Percentiles rank a stretch among this genome's conserved stretches.
phyloP scores from a whole-genome alignment of 2,329 filamentous ascomycete genomes.

The Penicillium rolfsii region DNA sequence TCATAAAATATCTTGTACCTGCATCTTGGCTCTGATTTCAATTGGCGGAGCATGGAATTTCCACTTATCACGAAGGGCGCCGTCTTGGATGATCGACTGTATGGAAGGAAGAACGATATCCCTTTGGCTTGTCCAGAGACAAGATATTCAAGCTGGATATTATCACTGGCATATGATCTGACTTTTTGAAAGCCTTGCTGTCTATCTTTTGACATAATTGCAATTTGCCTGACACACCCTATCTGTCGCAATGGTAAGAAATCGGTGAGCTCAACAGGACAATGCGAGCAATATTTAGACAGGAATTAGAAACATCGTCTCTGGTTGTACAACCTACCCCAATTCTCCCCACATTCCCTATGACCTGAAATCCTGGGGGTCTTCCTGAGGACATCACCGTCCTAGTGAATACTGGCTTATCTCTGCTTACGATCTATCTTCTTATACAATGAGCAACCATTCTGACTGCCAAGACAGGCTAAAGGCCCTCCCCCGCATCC shows the following conservation, averaged over 20 bases:
- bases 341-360: not conserved
- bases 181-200: not conserved
- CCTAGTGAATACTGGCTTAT: conserved; percentile 17
- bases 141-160: not conserved
- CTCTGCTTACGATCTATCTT: not conserved
- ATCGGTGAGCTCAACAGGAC: not conserved
- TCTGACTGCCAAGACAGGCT: conserved; percentile 4
- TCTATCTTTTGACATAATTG: not conserved
- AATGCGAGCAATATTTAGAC: not conserved
- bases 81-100: not conserved
- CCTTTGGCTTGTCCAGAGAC: not conserved
- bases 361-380: not conserved
- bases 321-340: not conserved
- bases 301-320: too few relatives aligned
- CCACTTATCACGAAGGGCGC: not conserved
- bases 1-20: not conserved
- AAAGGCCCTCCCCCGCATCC: conserved; percentile 1
- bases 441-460: not conserved
- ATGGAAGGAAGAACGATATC: not conserved
- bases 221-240: not conserved
- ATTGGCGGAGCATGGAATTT: not conserved
- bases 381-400: not conserved
- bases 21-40: not conserved
- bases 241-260: not conserved
- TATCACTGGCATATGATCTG: not conserved